phyloP scores from a whole-genome alignment of 192 early-diverging fungal genomes.

The Helicostylum pulchrum region DNA sequence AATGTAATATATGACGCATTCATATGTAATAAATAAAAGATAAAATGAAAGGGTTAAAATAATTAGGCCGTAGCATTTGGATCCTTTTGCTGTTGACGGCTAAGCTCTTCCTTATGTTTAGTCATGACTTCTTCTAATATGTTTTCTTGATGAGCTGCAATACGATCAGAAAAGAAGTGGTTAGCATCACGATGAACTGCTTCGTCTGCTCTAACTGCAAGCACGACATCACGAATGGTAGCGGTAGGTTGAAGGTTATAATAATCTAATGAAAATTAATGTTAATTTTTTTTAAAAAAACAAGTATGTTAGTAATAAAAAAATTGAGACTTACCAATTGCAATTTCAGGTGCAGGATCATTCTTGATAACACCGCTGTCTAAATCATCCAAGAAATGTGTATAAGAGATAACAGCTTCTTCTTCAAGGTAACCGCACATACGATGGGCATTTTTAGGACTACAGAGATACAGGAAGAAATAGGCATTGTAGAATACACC shows the following conservation, averaged over 20 bases:
- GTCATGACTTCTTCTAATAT: constrained; percentile 34
- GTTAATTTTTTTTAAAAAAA: not conserved
- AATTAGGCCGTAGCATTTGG: too few relatives aligned
- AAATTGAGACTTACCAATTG: constrained; percentile 36
- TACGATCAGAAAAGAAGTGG: constrained; percentile 78
- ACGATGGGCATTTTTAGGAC: constrained; percentile 79
- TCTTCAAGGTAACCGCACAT: constrained; percentile 92
- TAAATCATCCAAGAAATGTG: constrained; percentile 70
- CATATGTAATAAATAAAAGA: too few relatives aligned
- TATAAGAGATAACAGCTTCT: constrained; percentile 89
- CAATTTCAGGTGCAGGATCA: constrained; percentile 76
- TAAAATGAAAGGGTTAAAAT: too few relatives aligned
- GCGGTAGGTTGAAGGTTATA: constrained; percentile 75
- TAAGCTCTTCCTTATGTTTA: too few relatives aligned
- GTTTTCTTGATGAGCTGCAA: constrained; percentile 48
- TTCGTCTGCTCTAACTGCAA: constrained; percentile 89
- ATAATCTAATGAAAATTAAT: constrained; percentile 52
- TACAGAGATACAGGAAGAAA: constrained; percentile 81
- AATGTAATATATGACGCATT: too few relatives aligned
- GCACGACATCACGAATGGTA: constrained; percentile 79
- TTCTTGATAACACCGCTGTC: constrained; percentile 71
- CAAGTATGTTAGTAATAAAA: constrained; percentile 36
- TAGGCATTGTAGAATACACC: constrained; percentile 90
- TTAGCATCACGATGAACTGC: constrained; percentile 87
- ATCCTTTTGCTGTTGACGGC: too few relatives aligned